Base-by-base conservation (phyloP, 257 asterid species). In the Coffea eugenioides region DNA sequence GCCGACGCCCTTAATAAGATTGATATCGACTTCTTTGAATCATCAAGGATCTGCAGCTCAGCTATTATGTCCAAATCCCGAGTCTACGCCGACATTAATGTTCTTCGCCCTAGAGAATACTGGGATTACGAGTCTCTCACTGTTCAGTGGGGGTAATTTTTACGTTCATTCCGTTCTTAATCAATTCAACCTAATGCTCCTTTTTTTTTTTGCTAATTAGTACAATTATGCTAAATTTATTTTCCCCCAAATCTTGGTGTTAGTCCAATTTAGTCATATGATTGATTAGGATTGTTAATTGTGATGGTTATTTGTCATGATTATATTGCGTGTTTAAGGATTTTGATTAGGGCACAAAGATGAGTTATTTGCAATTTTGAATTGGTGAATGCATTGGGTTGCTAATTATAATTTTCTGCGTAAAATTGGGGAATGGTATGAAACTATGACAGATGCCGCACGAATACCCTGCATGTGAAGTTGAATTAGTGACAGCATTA, bases 51-150 rank as follows among this genome's bases (percentile, higher is more conserved):
- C 91, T 79, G 45, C 88, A 15, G 79, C 78, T 71, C 85, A 31
- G 64, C 52, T 81, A 93, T 93, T 81, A 93, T 93, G 97, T 91
- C 97, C 64, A 92, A 92, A 84, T 87, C 97, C 54, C 89, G 93
- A 59, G 98, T 93, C 73, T 92, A 93, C 79, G 80, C 97, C 1
- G 98, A 92, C 82, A 88, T 93, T 49, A 93, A 93, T 76, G 94
- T 92, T 77, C 84, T 89, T 80, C 97, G 94, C 45, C 98, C 97
- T 70, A 91, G 85, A 78, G 97, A 93, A 71, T 93, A 93, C 86
- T 93, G 97, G 93, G 94, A 89, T 85, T 93, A 91, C 83, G 97
- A 86, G 71, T 88, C 92, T 81, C 94, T 91, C 81, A 80, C 90
- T 80, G 94, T 90, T 56, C 94, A 88, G 83, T 91, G 97, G 95